phyloP scores from a whole-genome alignment of 768 basidiomycete species.

The Tulasnella sp. region DNA sequence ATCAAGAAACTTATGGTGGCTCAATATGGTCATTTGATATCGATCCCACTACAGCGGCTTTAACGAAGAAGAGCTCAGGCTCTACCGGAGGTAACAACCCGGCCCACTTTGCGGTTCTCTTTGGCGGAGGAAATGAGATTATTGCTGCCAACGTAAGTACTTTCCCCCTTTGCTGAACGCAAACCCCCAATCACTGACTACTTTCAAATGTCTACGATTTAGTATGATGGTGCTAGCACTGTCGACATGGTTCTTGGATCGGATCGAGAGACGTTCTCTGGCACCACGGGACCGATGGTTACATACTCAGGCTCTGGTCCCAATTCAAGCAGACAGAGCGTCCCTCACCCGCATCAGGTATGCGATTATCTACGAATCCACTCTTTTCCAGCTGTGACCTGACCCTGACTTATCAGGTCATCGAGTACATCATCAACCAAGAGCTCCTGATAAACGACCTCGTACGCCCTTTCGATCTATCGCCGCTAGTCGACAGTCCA shows the following conservation, averaged over 20 bases:
- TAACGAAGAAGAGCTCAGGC: neutral
- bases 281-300: neutral
- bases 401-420: neutral
- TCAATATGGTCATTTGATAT: neutral
- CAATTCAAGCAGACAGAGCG: slow-evolving; percentile 8
- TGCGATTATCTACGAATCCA: neutral
- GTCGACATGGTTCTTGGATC: neutral
- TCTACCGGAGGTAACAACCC: slow-evolving; percentile 7
- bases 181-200: neutral
- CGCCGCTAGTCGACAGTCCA: neutral
- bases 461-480: neutral
- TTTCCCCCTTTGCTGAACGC: neutral
- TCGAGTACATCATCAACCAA: neutral
- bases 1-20: neutral
- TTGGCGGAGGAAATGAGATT: slow-evolving; percentile 7
- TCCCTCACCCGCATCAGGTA: slow-evolving; percentile 16
- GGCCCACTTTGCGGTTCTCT: slow-evolving; percentile 9
- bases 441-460: slow-evolving; percentile 3
- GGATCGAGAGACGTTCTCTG: neutral
- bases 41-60: neutral
- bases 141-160: slow-evolving; percentile 11
- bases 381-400: neutral
- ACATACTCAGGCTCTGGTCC: slow-evolving; percentile 14
- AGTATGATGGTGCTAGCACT: neutral
- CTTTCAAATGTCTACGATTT: neutral